A percentile compares a stretch with the other conserved stretches of the same genome.
Conservation (phyloP, 31 red algal species). For the Endocladia muricata region DNA sequence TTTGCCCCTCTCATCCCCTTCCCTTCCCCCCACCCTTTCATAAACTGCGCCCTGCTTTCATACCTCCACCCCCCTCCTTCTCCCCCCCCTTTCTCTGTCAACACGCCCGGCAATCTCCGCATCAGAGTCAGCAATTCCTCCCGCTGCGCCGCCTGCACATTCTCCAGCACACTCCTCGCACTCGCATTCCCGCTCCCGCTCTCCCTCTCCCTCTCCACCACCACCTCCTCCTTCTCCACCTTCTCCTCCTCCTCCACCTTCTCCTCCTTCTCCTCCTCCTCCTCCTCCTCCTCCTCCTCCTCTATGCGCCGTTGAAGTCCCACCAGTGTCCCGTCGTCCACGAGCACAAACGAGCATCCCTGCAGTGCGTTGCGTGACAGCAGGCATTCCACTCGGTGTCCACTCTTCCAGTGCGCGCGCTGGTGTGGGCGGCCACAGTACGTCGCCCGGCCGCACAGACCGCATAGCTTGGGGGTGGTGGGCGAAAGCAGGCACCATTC, state of each 20-base stretch:
- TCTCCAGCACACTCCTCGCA: not conserved
- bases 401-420: not conserved
- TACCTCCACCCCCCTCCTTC: not conserved
- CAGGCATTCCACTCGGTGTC: not conserved
- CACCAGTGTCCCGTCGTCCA: constrained; percentile 19
- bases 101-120: too few relatives aligned
- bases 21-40: too few relatives aligned
- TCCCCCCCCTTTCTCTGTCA: not conserved
- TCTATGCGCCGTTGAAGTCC: not conserved
- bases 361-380: constrained; percentile 62
- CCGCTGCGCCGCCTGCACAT: not conserved
- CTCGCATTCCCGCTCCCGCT: not conserved
- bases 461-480: not conserved
- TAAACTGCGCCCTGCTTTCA: too few relatives aligned
- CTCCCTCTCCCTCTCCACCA: not conserved
- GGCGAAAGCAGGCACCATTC: not conserved
- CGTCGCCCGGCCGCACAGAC: not conserved
- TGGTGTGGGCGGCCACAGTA: not conserved
- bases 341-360: constrained; percentile 72
- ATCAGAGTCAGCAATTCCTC: too few relatives aligned
- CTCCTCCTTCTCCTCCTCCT: not conserved
- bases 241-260: not conserved
- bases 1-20: too few relatives aligned
- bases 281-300: not conserved
- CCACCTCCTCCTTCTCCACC: not conserved